These are phyloP conservation scores for Annulohypoxylon nitens DNA, from an alignment of 495 filamentous ascomycete genomes.

Conservation along the genomic window DNA sequence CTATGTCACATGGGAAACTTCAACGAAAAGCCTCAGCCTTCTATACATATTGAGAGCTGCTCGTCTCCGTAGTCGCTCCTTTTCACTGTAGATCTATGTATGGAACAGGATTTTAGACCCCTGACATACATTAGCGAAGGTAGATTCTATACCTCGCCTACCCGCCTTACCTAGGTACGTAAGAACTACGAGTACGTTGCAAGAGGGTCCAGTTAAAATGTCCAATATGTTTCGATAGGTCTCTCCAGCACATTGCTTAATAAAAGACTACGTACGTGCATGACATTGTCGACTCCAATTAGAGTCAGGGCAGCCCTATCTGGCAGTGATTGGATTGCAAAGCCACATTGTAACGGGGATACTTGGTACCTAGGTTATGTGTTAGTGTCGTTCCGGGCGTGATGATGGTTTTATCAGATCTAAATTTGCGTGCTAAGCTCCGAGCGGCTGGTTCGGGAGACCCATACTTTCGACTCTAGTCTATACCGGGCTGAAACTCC, in stretches of 20 bases:
- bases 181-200: constrained; percentile 12
- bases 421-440: not conserved
- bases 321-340: not conserved
- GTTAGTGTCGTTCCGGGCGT: not conserved
- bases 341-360: constrained; percentile 7
- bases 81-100: constrained; percentile 3
- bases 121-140: not conserved
- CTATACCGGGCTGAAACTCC: constrained; percentile 15
- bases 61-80: constrained; percentile 2
- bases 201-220: constrained; percentile 6
- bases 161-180: not conserved
- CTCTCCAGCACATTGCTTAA: not conserved
- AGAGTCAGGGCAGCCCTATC: not conserved
- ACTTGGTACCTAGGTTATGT: not conserved
- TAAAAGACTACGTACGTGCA: constrained; percentile 16
- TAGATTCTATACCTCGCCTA: constrained; percentile 12
- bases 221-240: not conserved
- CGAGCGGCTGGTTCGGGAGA: constrained; percentile 7
- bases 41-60: not conserved
- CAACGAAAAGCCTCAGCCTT: not conserved
- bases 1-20: not conserved
- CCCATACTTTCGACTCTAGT: constrained; percentile 7
- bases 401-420: constrained; percentile 10
- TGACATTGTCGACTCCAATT: not conserved
- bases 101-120: not conserved